Evolutionary conservation across 805 yeast genomes (phyloP).

Genomic region (Ogataea haglerorum): DNA sequence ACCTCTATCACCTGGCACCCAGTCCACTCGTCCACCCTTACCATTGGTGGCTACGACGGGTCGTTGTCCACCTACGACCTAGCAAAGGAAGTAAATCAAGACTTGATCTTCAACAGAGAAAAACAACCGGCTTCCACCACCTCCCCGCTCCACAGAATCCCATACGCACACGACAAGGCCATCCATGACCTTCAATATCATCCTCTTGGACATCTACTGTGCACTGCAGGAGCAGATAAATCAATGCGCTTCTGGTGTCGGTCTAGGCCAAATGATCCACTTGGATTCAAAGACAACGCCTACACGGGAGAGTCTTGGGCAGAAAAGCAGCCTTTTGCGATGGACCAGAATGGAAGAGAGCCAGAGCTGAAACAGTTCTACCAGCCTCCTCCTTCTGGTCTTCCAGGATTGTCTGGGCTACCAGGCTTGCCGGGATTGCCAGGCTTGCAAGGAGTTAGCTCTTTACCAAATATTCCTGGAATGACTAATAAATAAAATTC

Average conservation of each 20-base stretch:
- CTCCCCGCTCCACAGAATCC: conserved; percentile 55
- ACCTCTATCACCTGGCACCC: conserved; percentile 94
- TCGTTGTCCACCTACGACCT: conserved; percentile 72
- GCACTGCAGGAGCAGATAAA: conserved; percentile 92
- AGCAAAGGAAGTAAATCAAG: conserved; percentile 46
- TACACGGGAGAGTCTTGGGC: conserved; percentile 48
- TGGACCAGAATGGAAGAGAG: conserved; percentile 10
- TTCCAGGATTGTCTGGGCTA: conserved; percentile 5
- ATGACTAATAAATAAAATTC: conserved; percentile 9
- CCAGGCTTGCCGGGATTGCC: conserved; percentile 8
- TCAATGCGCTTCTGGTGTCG: conserved; percentile 94
- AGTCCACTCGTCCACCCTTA: conserved; percentile 68
- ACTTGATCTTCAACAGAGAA: conserved; percentile 15
- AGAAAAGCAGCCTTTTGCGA: conserved; percentile 23
- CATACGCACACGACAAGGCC: conserved; percentile 93
- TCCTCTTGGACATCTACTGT: conserved; percentile 87
- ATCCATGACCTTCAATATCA: conserved; percentile 88
- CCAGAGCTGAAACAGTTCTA: not conserved
- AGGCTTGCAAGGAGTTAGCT: conserved; percentile 7
- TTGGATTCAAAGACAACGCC: conserved; percentile 75
- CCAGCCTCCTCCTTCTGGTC: conserved; percentile 2
- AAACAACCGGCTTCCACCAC: conserved; percentile 25
- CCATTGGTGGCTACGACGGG: conserved; percentile 90
- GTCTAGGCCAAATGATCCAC: conserved; percentile 84
- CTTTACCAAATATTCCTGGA: conserved; percentile 15